Base-by-base conservation (phyloP, 768 basidiomycete species). In the Lentinus tigrinus region DNA sequence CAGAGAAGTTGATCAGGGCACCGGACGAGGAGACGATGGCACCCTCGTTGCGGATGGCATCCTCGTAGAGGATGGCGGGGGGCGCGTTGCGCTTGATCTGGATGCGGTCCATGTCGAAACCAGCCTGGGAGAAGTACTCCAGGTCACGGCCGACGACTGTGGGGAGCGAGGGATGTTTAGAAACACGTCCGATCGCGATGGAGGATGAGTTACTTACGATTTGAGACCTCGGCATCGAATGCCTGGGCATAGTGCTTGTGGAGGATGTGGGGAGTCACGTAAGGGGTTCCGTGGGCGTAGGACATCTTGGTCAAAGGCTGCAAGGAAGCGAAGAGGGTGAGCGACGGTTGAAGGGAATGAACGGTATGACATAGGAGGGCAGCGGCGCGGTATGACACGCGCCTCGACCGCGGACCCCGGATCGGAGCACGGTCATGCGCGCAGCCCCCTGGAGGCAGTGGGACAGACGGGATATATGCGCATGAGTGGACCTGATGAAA, bases 1-100 rank as follows among this genome's bases (percentile, higher is more conserved):
- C 97, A 10, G 95, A 97, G 69, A 98, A 99, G 84, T 99, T 99
- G 87, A 99, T 99, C 68, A 99, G 80, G 19, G 97, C 95, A 52
- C 97, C 97, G 6, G 88, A 91, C 28, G 91, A 87, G 54, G 97
- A 95, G 77, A 99, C 91, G 78, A 99, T 92, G 67, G 97, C 97
- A 57, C 96, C 96, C 72, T 99, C 97, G 75, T 98, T 96, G 65
- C 93, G 88, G 78, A 98, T 88, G 67, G 97, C 97, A 67, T 99
- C 97, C 72, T 99, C 97, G 76, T 97, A 97, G 42, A 96, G 88
- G 66, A 88, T 83, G 1, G 95, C 93, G 42, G 88, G 86, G 21
- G 93, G 83, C 1, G 93, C 93, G 64, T 96, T 96, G 75, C 93
- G 91, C 77, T 93, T 95, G 75, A 99, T 82, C 73, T 94, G 90